Conservation (phyloP, 805 yeast species). For the Wickerhamomyces sydowiorum region DNA sequence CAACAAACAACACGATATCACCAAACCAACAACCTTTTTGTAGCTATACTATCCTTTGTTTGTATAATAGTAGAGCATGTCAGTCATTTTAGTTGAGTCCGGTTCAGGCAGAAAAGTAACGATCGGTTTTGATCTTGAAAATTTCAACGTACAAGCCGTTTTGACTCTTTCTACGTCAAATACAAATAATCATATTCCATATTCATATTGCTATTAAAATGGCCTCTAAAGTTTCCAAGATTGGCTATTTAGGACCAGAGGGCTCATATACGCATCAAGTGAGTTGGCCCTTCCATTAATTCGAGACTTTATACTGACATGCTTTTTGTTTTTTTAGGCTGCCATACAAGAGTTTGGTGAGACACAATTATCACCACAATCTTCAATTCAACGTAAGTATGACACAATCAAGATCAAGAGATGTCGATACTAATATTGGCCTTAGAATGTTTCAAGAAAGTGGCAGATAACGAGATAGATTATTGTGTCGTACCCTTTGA, state of each 20-base stretch:
- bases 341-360: constrained; percentile 49
- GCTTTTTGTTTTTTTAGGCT: constrained; percentile 30
- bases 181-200: no score
- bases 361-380: constrained; percentile 19
- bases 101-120: not conserved
- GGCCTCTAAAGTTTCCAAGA: constrained; percentile 25
- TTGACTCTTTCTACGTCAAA: no score
- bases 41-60: no score
- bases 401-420: constrained; percentile 29
- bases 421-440: constrained; percentile 17
- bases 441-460: constrained; percentile 58
- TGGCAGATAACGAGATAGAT: constrained; percentile 40
- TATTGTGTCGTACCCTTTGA: constrained; percentile 85
- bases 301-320: no score
- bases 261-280: constrained; percentile 94
- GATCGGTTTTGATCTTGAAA: no score
- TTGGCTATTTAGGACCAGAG: constrained; percentile 80
- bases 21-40: no score
- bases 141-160: no score
- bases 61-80: not conserved
- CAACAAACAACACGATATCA: no score
- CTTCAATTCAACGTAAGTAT: constrained; percentile 14
- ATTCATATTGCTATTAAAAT: no score
- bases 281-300: not conserved
- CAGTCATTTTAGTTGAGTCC: not conserved